These are phyloP conservation scores for Aspergillus panamensis DNA, from an alignment of 495 filamentous ascomycete genomes.

Conservation along the genomic window DNA sequence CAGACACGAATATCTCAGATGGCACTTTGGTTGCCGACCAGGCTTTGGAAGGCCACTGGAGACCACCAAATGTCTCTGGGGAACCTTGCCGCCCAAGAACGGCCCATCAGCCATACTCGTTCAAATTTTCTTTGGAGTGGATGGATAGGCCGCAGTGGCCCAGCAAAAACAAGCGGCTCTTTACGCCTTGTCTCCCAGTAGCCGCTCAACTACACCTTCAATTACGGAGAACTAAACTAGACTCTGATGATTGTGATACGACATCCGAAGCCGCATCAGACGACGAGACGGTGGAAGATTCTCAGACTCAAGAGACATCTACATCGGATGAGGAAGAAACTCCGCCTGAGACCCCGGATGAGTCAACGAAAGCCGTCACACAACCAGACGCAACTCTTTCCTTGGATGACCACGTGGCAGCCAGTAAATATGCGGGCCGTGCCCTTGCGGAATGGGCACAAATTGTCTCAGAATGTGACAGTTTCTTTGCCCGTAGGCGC, in stretches of 20 bases:
- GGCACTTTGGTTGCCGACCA: slow-evolving; percentile 25
- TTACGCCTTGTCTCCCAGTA: slow-evolving; percentile 71
- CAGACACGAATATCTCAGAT: slow-evolving; percentile 32
- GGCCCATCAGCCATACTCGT: slow-evolving; percentile 60
- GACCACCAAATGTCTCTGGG: slow-evolving; percentile 23
- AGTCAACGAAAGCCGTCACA: slow-evolving; percentile 8
- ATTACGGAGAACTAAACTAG: slow-evolving; percentile 28
- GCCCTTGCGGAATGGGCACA: slow-evolving; percentile 89
- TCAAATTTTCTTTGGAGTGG: slow-evolving; percentile 80
- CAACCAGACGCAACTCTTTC: slow-evolving; percentile 13
- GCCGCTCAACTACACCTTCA: slow-evolving; percentile 54
- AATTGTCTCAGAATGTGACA: slow-evolving; percentile 83
- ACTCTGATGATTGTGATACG: slow-evolving; percentile 29
- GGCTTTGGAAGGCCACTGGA: slow-evolving; percentile 30
- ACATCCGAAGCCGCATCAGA: slow-evolving; percentile 24
- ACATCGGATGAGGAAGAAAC: slow-evolving; percentile 11
- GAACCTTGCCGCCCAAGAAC: slow-evolving; percentile 35
- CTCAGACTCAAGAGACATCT: slow-evolving; percentile 5
- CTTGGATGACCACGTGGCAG: slow-evolving; percentile 31
- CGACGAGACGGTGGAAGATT: slow-evolving; percentile 20
- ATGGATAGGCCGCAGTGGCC: slow-evolving; percentile 54
- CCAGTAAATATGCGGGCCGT: slow-evolving; percentile 75
- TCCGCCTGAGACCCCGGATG: slow-evolving; percentile 15
- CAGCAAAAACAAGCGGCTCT: slow-evolving; percentile 58
- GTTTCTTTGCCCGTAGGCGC: slow-evolving; percentile 82